A percentile compares a stretch with the other conserved stretches of the same genome.
phyloP scores from a whole-genome alignment of 140 eudicot genomes.

The Erigeron philadelphicus region DNA sequence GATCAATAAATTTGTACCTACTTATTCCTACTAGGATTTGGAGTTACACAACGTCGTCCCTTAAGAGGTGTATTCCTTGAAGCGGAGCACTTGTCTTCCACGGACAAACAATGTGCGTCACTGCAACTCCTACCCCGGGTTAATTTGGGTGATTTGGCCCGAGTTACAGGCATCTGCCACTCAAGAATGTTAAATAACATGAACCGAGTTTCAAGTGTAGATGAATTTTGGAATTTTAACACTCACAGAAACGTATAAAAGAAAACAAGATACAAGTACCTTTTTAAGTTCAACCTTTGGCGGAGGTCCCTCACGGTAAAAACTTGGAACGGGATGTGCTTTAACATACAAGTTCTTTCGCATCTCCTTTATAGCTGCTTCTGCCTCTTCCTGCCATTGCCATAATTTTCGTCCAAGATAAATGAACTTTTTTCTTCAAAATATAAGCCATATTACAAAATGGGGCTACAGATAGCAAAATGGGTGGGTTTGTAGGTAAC shows the following conservation, averaged over 20 bases:
- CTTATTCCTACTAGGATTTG: constrained; percentile 23
- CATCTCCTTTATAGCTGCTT: constrained; percentile 57
- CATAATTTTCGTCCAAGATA: constrained; percentile 1
- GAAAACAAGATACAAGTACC: constrained; percentile 30
- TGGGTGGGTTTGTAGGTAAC: neutral
- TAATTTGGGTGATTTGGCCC: constrained; percentile 69
- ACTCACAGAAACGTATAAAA: too few relatives aligned
- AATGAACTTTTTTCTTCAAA: neutral
- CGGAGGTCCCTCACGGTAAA: constrained; percentile 79
- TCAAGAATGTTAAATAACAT: constrained; percentile 2
- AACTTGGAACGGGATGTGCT: constrained; percentile 85
- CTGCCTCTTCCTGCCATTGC: constrained; percentile 68
- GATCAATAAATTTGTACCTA: constrained; percentile 11
- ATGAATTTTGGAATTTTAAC: too few relatives aligned
- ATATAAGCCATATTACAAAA: neutral
- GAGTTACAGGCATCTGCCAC: constrained; percentile 63
- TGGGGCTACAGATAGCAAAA: neutral
- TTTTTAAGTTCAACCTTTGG: constrained; percentile 79
- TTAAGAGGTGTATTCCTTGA: constrained; percentile 43
- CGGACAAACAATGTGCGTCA: constrained; percentile 35
- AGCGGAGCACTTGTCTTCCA: constrained; percentile 36
- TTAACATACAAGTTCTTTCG: constrained; percentile 59
- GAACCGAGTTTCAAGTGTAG: neutral
- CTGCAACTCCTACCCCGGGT: constrained; percentile 61
- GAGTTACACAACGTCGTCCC: constrained; percentile 35